phyloP scores from a whole-genome alignment of 805 yeast species.

The Saturnispora saitoi region DNA sequence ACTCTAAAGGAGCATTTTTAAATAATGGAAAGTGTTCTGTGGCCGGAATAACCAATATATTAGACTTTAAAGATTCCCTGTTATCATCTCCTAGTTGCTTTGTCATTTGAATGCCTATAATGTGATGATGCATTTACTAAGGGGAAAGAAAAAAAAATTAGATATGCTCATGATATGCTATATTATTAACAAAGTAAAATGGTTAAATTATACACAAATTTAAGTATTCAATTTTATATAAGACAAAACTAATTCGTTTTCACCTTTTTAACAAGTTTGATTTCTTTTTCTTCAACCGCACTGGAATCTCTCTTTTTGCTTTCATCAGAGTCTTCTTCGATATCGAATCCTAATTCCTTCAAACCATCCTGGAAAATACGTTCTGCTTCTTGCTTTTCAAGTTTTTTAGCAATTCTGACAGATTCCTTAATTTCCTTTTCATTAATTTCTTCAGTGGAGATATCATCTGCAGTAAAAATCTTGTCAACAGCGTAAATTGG shows the following conservation, averaged over 20 bases:
- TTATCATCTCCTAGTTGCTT: background rate
- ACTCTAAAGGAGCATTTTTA: background rate
- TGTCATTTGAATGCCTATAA: background rate
- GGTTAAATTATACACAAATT: background rate
- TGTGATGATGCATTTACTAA: background rate
- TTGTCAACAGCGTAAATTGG: slow-evolving; percentile 70
- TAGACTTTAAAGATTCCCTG: background rate
- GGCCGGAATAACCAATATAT: background rate
- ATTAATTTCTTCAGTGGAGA: slow-evolving; percentile 29
- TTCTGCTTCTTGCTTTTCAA: slow-evolving; percentile 17
- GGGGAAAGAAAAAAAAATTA: background rate
- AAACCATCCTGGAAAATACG: slow-evolving; percentile 67
- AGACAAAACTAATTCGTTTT: background rate
- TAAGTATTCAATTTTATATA: background rate
- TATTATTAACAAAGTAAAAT: background rate
- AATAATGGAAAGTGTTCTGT: slow-evolving; percentile 6
- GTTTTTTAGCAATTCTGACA: slow-evolving; percentile 29
- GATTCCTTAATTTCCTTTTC: slow-evolving; percentile 20
- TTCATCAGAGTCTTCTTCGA: slow-evolving; percentile 55
- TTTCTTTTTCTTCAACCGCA: background rate
- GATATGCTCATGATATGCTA: background rate
- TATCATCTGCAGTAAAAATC: slow-evolving; percentile 40
- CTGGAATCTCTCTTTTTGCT: slow-evolving; percentile 14
- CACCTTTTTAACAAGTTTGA: background rate
- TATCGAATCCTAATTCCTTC: slow-evolving; percentile 73